These are phyloP conservation scores for Lavandula angustifolia DNA, from an alignment of 257 asterid species.

Conservation along the genomic window DNA sequence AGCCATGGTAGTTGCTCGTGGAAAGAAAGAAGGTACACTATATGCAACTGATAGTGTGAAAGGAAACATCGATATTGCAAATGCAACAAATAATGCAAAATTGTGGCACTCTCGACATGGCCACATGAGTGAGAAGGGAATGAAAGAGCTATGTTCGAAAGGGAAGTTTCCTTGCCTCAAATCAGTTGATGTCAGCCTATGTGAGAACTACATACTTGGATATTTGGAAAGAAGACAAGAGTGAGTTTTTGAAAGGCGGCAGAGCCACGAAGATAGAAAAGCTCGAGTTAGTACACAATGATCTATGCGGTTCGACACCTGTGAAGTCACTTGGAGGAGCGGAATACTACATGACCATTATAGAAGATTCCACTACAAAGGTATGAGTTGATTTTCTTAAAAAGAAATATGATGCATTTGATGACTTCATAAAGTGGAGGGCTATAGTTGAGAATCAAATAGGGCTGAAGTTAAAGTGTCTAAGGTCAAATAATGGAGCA, in stretches of 20 bases:
- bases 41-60: too few species aligned
- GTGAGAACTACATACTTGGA: not conserved
- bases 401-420: not conserved
- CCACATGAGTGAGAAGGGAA: not conserved
- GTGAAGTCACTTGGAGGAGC: not conserved
- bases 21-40: too few species aligned
- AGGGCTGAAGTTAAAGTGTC: not conserved
- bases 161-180: not conserved
- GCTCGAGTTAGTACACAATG: not conserved
- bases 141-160: not conserved
- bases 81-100: too few species aligned
- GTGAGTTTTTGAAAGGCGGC: not conserved
- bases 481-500: not conserved
- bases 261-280: not conserved
- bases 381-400: conserved; percentile 1
- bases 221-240: not conserved
- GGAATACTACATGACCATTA: not conserved
- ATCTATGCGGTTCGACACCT: not conserved
- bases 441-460: not conserved
- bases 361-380: not conserved
- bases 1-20: too few species aligned
- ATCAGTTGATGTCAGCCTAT: not conserved
- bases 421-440: not conserved
- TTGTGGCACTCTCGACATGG: not conserved
- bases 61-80: too few species aligned